These are phyloP conservation scores for Saccharomycopsis fodiens DNA, from an alignment of 805 yeast genomes.

Conservation along the genomic window DNA sequence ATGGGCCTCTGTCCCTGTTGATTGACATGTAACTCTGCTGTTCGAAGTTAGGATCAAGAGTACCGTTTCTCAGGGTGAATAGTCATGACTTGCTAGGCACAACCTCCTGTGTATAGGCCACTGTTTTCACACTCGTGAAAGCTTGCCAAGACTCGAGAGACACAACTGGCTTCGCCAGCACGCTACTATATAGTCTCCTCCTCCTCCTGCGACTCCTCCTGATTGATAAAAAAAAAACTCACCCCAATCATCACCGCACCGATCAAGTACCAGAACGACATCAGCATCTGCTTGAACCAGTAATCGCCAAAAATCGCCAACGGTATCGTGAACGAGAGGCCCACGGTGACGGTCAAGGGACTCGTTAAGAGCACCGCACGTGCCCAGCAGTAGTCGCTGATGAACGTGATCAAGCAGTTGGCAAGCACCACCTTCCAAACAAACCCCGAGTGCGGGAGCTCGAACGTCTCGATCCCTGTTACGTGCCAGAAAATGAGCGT, in stretches of 20 bases:
- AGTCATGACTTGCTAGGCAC: too few relatives aligned
- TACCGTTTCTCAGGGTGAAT: too few relatives aligned
- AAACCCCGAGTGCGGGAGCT: slow-evolving; percentile 42
- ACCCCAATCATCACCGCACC: slow-evolving; percentile 78
- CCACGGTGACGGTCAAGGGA: slow-evolving; percentile 93
- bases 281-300: slow-evolving; percentile 54
- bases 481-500: slow-evolving; percentile 57
- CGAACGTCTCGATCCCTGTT: slow-evolving; percentile 61
- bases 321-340: slow-evolving; percentile 88
- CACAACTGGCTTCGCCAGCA: too few relatives aligned
- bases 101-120: too few relatives aligned
- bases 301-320: slow-evolving; percentile 90
- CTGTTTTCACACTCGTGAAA: too few relatives aligned
- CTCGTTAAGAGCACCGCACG: slow-evolving; percentile 88
- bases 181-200: too few relatives aligned
- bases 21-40: too few relatives aligned
- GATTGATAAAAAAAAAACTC: slow-evolving; percentile 80
- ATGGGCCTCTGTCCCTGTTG: too few relatives aligned
- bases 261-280: slow-evolving; percentile 55
- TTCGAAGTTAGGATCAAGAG: too few relatives aligned
- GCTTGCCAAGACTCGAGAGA: too few relatives aligned
- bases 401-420: slow-evolving; percentile 72
- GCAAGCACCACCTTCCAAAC: slow-evolving; percentile 42
- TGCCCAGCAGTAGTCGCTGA: slow-evolving; percentile 94
- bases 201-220: slow-evolving; percentile 60